These are phyloP conservation scores for Eudorina sp. DNA, from an alignment of 139 green algal species.

Conservation along the genomic window DNA sequence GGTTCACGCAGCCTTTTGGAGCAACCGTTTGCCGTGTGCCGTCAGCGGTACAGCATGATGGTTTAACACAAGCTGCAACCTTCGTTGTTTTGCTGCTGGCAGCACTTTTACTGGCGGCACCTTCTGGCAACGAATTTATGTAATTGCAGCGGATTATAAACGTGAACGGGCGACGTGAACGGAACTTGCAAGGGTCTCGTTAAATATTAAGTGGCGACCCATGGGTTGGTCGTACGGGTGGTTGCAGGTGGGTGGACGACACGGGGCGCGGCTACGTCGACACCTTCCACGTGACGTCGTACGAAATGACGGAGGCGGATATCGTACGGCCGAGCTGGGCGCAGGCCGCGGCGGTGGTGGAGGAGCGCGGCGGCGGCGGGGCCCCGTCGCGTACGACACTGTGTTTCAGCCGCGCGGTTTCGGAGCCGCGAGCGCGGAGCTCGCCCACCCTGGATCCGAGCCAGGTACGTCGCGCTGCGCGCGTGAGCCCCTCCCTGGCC, in stretches of 20 bases:
- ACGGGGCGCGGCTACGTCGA: not conserved
- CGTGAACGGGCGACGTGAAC: too few species aligned
- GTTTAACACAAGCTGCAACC: too few species aligned
- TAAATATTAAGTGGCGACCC: not conserved
- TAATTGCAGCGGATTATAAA: too few species aligned
- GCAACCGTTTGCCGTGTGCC: too few species aligned
- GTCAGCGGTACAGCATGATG: too few species aligned
- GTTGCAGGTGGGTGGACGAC: not conserved
- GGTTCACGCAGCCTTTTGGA: too few species aligned
- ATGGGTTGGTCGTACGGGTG: not conserved
- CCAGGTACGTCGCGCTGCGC: not conserved
- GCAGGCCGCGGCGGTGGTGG: slow-evolving; percentile 10
- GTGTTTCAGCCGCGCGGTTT: slow-evolving; percentile 19
- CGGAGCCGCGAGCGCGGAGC: not conserved
- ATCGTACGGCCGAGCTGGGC: not conserved
- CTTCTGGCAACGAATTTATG: too few species aligned
- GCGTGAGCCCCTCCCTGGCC: too few species aligned
- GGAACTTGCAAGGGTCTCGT: too few species aligned
- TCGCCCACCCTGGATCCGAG: not conserved
- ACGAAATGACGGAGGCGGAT: not conserved
- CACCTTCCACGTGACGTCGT: slow-evolving; percentile 26
- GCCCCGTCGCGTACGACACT: not conserved
- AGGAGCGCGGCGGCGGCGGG: not conserved
- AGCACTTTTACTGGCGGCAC: too few species aligned
- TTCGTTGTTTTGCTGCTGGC: too few species aligned